These are phyloP conservation scores for Neurospora crassa DNA, from an alignment of 2,329 filamentous ascomycete species.

Conservation along the genomic window DNA sequence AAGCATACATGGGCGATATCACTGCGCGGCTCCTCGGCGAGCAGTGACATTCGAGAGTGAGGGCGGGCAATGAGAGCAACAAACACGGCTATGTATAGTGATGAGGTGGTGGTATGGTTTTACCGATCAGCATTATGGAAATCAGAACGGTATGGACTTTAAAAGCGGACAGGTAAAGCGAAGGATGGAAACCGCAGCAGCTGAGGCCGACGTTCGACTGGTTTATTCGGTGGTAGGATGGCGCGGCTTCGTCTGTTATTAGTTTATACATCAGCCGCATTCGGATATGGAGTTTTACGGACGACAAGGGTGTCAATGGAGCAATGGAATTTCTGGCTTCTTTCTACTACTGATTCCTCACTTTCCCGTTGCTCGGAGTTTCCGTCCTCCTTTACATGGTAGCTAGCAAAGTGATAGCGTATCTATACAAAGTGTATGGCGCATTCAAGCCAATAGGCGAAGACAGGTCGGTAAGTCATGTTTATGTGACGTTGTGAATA, in stretches of 20 bases:
- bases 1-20: slow-evolving; percentile 83
- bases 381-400: background rate
- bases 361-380: background rate
- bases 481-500: background rate
- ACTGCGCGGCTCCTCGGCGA: slow-evolving; percentile 79
- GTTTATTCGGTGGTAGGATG: background rate
- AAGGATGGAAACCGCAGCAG: background rate
- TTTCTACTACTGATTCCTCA: background rate
- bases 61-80: background rate
- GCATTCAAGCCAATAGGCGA: background rate
- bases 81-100: background rate
- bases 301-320: background rate
- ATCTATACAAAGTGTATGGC: background rate
- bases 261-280: background rate
- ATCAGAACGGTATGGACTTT: background rate
- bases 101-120: background rate
- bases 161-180: background rate
- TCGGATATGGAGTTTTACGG: background rate
- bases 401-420: background rate
- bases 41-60: slow-evolving; percentile 18
- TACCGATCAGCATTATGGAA: background rate
- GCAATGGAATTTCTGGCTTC: background rate
- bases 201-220: background rate
- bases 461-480: background rate
- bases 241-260: background rate